Evolutionary conservation across 169 alveolate species (phyloP).

Genomic region (Plasmodium reichenowi): DNA sequence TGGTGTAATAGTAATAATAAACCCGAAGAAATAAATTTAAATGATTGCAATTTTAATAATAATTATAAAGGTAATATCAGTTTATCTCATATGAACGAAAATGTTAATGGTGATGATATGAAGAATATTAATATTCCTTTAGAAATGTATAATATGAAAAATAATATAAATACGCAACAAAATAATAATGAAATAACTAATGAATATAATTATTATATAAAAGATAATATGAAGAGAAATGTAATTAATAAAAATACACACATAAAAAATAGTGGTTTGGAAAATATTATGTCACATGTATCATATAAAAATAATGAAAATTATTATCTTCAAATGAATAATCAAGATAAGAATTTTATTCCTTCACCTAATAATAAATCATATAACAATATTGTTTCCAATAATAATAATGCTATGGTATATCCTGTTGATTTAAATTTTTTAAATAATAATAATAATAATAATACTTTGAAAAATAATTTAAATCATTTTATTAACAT

Average conservation of each 20-base stretch:
- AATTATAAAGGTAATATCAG: neutral
- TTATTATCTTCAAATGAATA: too few relatives aligned
- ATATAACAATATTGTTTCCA: too few relatives aligned
- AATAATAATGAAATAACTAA: neutral
- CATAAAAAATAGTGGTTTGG: too few relatives aligned
- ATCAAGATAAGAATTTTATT: too few relatives aligned
- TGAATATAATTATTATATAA: neutral
- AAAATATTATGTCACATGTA: too few relatives aligned
- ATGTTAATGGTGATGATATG: neutral
- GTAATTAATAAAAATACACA: neutral
- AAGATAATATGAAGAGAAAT: neutral
- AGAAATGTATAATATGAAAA: neutral
- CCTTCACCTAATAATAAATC: too few relatives aligned
- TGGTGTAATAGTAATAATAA: slow-evolving; percentile 18
- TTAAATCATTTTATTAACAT: too few relatives aligned
- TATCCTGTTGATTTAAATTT: too few relatives aligned
- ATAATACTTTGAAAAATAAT: too few relatives aligned
- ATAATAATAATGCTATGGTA: too few relatives aligned
- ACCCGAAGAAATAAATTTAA: neutral
- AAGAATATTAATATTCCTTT: neutral
- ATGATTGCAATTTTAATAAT: slow-evolving; percentile 1
- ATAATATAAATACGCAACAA: neutral
- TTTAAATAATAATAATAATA: too few relatives aligned
- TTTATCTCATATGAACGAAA: neutral
- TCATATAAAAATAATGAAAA: too few relatives aligned